Percentiles rank a stretch among this genome's conserved stretches.
phyloP scores from a whole-genome alignment of 2,329 filamentous ascomycete species.

The Diaporthe humulicola region DNA sequence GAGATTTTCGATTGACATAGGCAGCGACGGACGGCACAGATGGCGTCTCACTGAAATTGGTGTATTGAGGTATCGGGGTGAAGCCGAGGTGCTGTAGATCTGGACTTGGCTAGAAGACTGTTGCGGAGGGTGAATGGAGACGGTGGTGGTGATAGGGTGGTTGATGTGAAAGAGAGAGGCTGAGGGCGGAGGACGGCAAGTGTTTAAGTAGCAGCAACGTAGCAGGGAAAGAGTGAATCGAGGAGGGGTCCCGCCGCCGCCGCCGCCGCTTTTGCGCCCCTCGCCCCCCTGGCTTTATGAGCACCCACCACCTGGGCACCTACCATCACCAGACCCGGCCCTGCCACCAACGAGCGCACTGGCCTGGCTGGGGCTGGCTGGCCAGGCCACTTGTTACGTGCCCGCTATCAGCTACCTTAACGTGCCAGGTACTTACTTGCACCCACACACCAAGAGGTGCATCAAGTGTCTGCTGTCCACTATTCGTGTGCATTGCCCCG shows the following conservation, averaged over 20 bases:
- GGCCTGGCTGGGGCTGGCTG: neutral
- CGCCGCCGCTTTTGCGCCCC: constrained; percentile 13
- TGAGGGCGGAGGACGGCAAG: constrained; percentile 16
- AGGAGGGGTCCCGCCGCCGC: constrained; percentile 11
- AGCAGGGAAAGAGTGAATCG: constrained; percentile 31
- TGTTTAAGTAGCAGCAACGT: constrained; percentile 27
- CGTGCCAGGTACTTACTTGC: neutral
- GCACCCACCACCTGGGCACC: neutral
- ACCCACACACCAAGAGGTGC: neutral
- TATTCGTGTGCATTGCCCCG: neutral
- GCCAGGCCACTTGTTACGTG: neutral
- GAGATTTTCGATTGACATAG: constrained; percentile 99
- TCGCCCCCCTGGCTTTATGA: neutral
- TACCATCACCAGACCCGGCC: neutral
- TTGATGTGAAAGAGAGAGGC: constrained; percentile 6
- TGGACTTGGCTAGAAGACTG: constrained; percentile 34
- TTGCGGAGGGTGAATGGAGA: constrained; percentile 14
- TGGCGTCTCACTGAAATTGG: constrained; percentile 60
- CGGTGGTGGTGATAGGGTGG: constrained; percentile 29
- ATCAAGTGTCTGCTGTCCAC: neutral
- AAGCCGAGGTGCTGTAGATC: constrained; percentile 28
- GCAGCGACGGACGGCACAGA: constrained; percentile 66
- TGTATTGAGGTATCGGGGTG: constrained; percentile 42
- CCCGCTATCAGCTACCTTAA: neutral
- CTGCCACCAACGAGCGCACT: neutral